Base-by-base conservation (phyloP, 148 eudicot genomes). In the Amaranthus palmeri region DNA sequence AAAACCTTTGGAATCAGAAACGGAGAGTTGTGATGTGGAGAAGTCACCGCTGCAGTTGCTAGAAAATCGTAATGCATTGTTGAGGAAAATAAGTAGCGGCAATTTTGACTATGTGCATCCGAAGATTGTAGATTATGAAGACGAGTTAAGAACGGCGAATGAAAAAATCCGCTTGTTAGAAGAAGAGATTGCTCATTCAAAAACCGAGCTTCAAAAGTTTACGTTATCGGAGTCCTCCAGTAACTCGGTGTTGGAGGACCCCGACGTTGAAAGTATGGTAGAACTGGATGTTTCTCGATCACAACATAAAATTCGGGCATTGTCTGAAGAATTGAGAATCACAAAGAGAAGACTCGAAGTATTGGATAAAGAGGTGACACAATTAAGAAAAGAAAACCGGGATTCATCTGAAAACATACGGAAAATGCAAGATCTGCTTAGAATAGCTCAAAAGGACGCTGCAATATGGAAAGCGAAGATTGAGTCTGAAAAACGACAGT, bases 401-500 rank as follows among this genome's bases (percentile, higher is more conserved):
- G 81, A 75, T 40, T 77, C 83, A 5, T 69, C 81, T 68, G 85
- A 78, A 11, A 78, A 55, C 54, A 75, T 81, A 36, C 82, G 69
- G 51, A 80, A 65, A 45, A 72, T 86, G 80, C 85, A 87, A 61
- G 96, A 90, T 52, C 85, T 87, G 77, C 86, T 87, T 36, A 79
- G 79, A 61, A 68, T 74, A 65, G 82, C 89, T 69, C 85, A 88
- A 77, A 87, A 88, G 74, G 93, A 90, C 62, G 73, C 73, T 51
- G 70, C 86, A 56, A 71, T 54, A 2, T 85, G 85, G 90, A 90
- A 87, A 81, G 75, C 75, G 7, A 90, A 88, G 72, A 53, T 86
- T 55, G 93, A 88, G 60, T 82, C 70, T 48, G 96, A 90, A 75
- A 88, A 88, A 74, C 74, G 85, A 59, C 88, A 87, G 69, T 86